Base-by-base conservation (phyloP, 768 basidiomycete genomes). In the Fomitopsis pulvina region DNA sequence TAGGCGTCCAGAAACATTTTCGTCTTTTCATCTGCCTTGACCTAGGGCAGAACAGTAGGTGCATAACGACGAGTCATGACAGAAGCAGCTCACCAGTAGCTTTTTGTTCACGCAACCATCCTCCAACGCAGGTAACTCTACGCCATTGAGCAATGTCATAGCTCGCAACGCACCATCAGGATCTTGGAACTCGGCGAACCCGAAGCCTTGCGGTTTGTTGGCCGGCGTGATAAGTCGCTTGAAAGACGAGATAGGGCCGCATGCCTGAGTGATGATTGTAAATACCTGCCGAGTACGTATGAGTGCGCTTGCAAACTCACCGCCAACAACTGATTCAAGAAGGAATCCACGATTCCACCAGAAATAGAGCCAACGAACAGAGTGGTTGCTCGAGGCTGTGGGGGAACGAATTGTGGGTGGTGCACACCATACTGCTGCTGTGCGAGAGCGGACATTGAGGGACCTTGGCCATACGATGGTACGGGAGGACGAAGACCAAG, bases 11-110 rank as follows among this genome's bases (percentile, higher is more conserved):
- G 67, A 59, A 94, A 90, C 8, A 79, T 74, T 45, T 83, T 83
- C 0, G 92, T 96, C 70, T 96, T 96, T 69, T 96, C 92, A 65
- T 99, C 96, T 50, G 91, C 92, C 71, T 95, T 97, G 54, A 97
- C 83, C 87, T 92, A 62, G 22, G 11, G 9, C 9, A 27, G 42
- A 4, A 39, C n/a, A 46, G 41, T 60, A 55, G 67, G 70, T 61
- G 59, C 68, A 71, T 57, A 54, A 41, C 22, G 22, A 45, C 37
- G 7, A 25, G 16, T 29, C 18, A 30, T 7, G 1, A 12, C 38
- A 49, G 12, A 37, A 48, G 5, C 49, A 40, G 80, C 87, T 73
- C 71, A 91, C 92, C 61, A 83, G 66, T 16, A 87, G 63, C 46
- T 77, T 76, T 66, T 87, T 87, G 55, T 77, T 78, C 16, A 75